Base-by-base conservation (phyloP, 441 rosid species). In the Pelargonium fulgidum region DNA sequence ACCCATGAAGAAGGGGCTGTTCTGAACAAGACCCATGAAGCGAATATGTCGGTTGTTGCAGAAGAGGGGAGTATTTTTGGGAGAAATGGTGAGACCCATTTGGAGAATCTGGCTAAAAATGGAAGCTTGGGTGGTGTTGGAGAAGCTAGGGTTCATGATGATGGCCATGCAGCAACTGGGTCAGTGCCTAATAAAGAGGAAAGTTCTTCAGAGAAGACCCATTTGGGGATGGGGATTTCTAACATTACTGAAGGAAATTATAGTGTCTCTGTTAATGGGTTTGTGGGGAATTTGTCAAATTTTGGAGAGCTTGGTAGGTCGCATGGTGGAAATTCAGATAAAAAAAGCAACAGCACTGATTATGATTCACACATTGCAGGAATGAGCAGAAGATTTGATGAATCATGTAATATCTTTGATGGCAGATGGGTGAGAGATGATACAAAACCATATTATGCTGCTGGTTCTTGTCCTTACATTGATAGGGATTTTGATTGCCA, bases 401-500 rank as follows among this genome's bases (percentile, higher is more conserved):
- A 77, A 67, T 70, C 61, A 3, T 88, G 90, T 76, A 83, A 86
- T 77, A 67, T 83, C 36, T 88, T 82, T 72, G 85, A 85, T 75
- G 93, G 93, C 4, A 80, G 68, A 45, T 86, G 93, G 90, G 89
- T 72, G 72, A 85, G 75, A 75, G 78, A 84, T 75, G 79, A 76
- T 26, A 78, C 82, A 11, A 79, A 79, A 80, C 90, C 89, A 7
- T 82, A 83, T 72, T 88, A 88, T 66, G 81, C 82, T 1, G 68
- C 82, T 7, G 84, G 83, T 69, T 88, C 90, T 0, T 88, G 93
- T 77, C 89, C 89, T 19, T 78, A 81, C 62, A 45, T 85, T 66
- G 93, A 83, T 77, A 79, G 72, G 77, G 87, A 82, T 74, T 86
- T 86, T 64, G 76, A 88, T 77, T 86, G 93, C 74, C 81, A 83